Evolutionary conservation across 768 basidiomycete genomes (phyloP).

Genomic region (Cystobasidium onofrii): DNA sequence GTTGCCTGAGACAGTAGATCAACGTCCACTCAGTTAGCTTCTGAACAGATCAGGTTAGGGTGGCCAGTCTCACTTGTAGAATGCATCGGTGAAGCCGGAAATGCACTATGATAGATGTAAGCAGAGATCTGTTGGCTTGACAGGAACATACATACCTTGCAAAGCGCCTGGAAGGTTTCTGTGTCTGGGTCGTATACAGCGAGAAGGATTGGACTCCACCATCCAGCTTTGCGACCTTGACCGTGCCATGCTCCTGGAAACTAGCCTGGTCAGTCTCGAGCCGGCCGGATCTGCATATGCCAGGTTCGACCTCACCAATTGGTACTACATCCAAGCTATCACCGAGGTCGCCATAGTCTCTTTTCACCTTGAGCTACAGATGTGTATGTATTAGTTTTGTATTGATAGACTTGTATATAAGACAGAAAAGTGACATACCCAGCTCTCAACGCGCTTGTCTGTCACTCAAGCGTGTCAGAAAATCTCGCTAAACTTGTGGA

Average conservation of each 20-base stretch:
- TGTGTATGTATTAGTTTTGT: slow-evolving; percentile 35
- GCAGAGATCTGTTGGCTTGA: slow-evolving; percentile 33
- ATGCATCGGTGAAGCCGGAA: slow-evolving; percentile 79
- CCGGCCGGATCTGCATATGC: slow-evolving; percentile 34
- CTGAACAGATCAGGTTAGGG: not conserved
- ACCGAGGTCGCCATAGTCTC: slow-evolving; percentile 58
- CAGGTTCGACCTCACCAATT: slow-evolving; percentile 36
- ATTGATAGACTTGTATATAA: too few relatives aligned
- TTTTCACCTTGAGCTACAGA: slow-evolving; percentile 64
- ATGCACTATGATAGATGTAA: slow-evolving; percentile 78
- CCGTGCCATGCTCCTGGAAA: slow-evolving; percentile 67
- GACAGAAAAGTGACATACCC: slow-evolving; percentile 55
- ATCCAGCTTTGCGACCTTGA: slow-evolving; percentile 74
- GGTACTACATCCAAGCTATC: slow-evolving; percentile 49
- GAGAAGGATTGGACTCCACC: slow-evolving; percentile 86
- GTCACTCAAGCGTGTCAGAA: slow-evolving; percentile 30
- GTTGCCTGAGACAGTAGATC: slow-evolving; percentile 49
- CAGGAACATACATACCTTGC: slow-evolving; percentile 24
- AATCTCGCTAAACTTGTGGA: not conserved
- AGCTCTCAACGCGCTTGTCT: slow-evolving; percentile 75
- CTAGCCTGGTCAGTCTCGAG: not conserved
- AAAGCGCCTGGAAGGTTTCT: slow-evolving; percentile 12
- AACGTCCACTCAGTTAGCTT: not conserved
- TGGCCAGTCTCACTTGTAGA: slow-evolving; percentile 59
- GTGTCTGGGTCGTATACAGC: slow-evolving; percentile 60